Evolutionary conservation across 129 eudicot species (phyloP).

Genomic region (Tagetes erecta): DNA sequence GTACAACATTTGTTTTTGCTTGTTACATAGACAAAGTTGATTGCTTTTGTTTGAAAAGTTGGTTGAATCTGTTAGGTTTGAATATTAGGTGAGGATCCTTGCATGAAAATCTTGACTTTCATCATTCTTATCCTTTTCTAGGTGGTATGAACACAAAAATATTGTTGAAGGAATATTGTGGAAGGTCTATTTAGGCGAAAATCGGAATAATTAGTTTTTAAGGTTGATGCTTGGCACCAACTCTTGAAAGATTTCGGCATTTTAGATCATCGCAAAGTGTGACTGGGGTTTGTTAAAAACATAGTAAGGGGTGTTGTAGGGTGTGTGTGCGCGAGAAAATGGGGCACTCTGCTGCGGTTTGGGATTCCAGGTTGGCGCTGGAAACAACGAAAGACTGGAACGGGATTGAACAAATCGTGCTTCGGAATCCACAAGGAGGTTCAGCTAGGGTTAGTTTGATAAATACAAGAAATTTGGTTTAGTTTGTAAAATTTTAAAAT

Average conservation of each 20-base stretch:
- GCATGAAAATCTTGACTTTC: slow-evolving; percentile 37
- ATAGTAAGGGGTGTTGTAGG: slow-evolving; percentile 1
- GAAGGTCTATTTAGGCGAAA: slow-evolving; percentile 22
- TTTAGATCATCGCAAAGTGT: slow-evolving; percentile 21
- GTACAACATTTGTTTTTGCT: slow-evolving; percentile 32
- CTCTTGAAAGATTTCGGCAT: not conserved
- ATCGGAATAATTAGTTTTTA: slow-evolving; percentile 23
- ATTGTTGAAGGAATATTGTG: slow-evolving; percentile 24
- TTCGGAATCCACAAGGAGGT: slow-evolving; percentile 75
- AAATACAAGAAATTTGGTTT: slow-evolving; percentile 11
- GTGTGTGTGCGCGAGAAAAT: slow-evolving; percentile 35
- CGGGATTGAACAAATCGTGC: slow-evolving; percentile 74
- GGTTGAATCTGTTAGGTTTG: slow-evolving; percentile 22
- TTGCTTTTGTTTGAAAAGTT: slow-evolving; percentile 38
- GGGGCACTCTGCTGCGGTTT: slow-evolving; percentile 78
- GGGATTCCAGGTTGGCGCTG: slow-evolving; percentile 63
- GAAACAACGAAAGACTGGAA: slow-evolving; percentile 69
- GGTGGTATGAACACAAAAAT: slow-evolving; percentile 30
- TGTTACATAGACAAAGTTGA: slow-evolving; percentile 14
- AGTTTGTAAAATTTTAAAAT: slow-evolving; percentile 2
- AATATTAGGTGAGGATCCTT: slow-evolving; percentile 36
- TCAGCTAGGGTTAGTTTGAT: slow-evolving; percentile 55
- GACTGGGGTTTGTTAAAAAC: slow-evolving; percentile 25
- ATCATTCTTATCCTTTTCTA: slow-evolving; percentile 30
- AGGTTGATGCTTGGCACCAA: not conserved